phyloP scores from a whole-genome alignment of 2,329 filamentous ascomycete species.

The Colletotrichum godetiae region DNA sequence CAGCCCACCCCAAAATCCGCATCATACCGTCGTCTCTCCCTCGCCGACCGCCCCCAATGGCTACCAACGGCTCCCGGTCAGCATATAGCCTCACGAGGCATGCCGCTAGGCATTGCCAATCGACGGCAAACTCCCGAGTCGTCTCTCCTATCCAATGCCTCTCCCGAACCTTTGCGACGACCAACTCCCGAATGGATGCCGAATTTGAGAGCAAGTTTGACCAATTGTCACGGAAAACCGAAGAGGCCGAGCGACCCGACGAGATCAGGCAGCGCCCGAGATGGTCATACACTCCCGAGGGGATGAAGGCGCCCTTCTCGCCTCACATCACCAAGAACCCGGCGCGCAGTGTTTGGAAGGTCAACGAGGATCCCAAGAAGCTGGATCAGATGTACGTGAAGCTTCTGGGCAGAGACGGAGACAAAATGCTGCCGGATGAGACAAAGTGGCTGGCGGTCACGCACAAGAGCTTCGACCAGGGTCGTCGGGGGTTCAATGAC shows the following conservation, averaged over 20 bases:
- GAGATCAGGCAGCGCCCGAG: conserved; percentile 56
- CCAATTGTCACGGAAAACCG: conserved; percentile 18
- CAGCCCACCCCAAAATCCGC: background rate
- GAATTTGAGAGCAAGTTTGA: conserved; percentile 27
- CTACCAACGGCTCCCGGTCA: conserved; percentile 30
- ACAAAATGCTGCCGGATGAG: conserved; percentile 84
- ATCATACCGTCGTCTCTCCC: background rate
- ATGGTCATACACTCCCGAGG: conserved; percentile 77
- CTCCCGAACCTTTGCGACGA: conserved; percentile 32
- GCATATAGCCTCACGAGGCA: conserved; percentile 33
- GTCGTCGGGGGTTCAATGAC: conserved; percentile 93
- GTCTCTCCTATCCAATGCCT: conserved; percentile 24
- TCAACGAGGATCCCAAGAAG: conserved; percentile 80
- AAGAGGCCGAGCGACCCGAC: conserved; percentile 24
- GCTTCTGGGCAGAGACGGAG: conserved; percentile 79
- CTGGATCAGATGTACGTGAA: conserved; percentile 83
- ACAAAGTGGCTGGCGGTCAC: conserved; percentile 97
- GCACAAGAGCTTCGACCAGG: conserved; percentile 98
- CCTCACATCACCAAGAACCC: conserved; percentile 68
- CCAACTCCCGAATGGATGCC: background rate
- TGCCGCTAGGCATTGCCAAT: conserved; percentile 34
- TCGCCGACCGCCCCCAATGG: conserved; percentile 30
- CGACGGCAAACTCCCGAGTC: conserved; percentile 5
- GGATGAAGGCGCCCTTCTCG: conserved; percentile 77
- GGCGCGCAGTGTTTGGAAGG: conserved; percentile 66